Conservation (phyloP, 805 yeast genomes). For the Wickerhamiella sorbophila region DNA sequence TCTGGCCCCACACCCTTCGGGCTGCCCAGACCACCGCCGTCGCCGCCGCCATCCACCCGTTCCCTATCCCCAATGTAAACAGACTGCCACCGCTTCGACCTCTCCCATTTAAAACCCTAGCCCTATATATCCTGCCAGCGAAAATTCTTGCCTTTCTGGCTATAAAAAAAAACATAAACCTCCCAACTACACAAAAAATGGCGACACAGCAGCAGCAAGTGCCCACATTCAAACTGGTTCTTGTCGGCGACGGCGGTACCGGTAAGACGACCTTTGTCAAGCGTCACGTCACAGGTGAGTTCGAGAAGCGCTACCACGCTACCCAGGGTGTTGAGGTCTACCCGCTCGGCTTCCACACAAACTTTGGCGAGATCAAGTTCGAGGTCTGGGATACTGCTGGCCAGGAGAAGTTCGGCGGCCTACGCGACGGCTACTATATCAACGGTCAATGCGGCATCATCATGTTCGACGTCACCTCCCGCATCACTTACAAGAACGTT, state of each 20-base stretch:
- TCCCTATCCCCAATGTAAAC: too few relatives aligned
- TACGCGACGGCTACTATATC: constrained; percentile 98
- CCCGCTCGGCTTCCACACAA: constrained; percentile 95
- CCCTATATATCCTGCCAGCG: background rate
- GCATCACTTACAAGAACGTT: constrained; percentile 98
- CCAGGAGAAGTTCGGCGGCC: constrained; percentile 98
- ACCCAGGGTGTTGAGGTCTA: constrained; percentile 99
- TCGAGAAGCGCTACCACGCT: constrained; percentile 97
- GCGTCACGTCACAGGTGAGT: constrained; percentile 98
- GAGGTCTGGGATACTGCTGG: constrained; percentile 99
- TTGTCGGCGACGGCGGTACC: constrained; percentile 99
- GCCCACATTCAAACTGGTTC: constrained; percentile 95
- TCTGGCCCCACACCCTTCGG: too few relatives aligned
- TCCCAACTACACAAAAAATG: constrained; percentile 14
- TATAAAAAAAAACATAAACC: background rate
- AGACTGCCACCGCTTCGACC: too few relatives aligned
- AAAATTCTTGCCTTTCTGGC: background rate
- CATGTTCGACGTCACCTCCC: constrained; percentile 98
- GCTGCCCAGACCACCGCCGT: too few relatives aligned
- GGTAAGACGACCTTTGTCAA: constrained; percentile 99
- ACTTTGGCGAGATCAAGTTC: constrained; percentile 95
- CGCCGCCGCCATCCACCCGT: too few relatives aligned
- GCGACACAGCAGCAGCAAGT: constrained; percentile 33
- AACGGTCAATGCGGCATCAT: constrained; percentile 99
- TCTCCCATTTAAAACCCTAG: background rate